These are phyloP conservation scores for Penicillium steckii DNA, from an alignment of 495 filamentous ascomycete genomes.

Conservation along the genomic window DNA sequence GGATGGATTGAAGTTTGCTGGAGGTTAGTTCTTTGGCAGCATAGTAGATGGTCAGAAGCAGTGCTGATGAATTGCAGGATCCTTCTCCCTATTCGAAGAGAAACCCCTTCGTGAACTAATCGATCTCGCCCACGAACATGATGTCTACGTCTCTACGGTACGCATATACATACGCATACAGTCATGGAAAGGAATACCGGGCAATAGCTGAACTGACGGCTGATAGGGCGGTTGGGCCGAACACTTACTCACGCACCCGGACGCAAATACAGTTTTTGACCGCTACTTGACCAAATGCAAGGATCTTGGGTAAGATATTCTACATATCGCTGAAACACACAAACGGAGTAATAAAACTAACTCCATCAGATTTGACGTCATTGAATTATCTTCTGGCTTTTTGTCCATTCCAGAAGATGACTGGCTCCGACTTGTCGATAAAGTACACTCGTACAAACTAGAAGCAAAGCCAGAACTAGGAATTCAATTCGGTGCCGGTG, in stretches of 20 bases:
- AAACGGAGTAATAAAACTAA: neutral
- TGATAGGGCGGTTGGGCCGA: constrained; percentile 54
- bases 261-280: constrained; percentile 44
- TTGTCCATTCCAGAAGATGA: constrained; percentile 54
- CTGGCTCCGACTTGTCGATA: constrained; percentile 56
- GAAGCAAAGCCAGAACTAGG: constrained; percentile 60
- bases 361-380: constrained; percentile 47
- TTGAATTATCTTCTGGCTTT: constrained; percentile 56
- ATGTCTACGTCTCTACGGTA: constrained; percentile 55
- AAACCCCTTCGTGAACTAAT: constrained; percentile 47
- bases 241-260: constrained; percentile 51
- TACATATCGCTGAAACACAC: neutral
- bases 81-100: constrained; percentile 54
- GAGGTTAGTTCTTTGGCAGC: constrained; percentile 30
- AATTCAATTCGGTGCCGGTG: constrained; percentile 61
- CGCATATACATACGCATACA: neutral
- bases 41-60: neutral
- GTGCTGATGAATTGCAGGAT: constrained; percentile 26
- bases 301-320: constrained; percentile 45
- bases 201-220: neutral
- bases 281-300: constrained; percentile 53
- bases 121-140: constrained; percentile 52
- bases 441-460: constrained; percentile 49
- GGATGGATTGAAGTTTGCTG: constrained; percentile 58
- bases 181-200: too few species aligned